Percentiles rank a stretch among this genome's conserved stretches.
Conservation (phyloP, 2,329 filamentous ascomycete species). For the Alternaria gansuensis region DNA sequence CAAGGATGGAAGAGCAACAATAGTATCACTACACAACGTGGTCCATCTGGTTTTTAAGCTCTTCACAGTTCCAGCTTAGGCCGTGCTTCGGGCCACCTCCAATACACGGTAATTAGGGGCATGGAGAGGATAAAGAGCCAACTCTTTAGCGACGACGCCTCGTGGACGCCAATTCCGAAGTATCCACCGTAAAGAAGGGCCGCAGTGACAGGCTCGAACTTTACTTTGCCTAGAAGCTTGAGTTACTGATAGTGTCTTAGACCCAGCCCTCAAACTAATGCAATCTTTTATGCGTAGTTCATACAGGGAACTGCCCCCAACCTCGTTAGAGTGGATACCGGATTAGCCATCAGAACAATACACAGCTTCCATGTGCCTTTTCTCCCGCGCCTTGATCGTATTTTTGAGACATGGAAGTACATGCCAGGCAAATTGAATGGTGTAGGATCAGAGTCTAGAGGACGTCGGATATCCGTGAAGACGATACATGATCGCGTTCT, state of each 20-base stretch:
- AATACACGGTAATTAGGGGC: neutral
- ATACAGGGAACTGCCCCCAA: neutral
- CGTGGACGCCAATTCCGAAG: neutral
- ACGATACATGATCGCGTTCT: neutral
- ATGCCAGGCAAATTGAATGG: neutral
- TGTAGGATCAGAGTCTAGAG: neutral
- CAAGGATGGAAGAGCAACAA: slow-evolving; percentile 3
- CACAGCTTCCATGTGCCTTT: neutral
- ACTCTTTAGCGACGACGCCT: slow-evolving; percentile 4
- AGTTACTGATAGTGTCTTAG: neutral
- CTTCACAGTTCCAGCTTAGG: neutral
- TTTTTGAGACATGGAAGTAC: neutral
- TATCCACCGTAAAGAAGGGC: neutral
- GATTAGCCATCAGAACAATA: neutral
- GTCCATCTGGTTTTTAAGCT: slow-evolving; percentile 1
- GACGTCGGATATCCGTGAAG: slow-evolving; percentile 5
- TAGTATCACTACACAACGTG: neutral
- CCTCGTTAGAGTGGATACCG: neutral
- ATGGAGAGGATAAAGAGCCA: neutral
- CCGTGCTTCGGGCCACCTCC: neutral
- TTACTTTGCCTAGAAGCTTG: slow-evolving; percentile 1
- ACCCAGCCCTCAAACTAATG: neutral
- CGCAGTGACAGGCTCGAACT: neutral
- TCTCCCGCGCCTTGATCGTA: neutral
- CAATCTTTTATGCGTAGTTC: neutral